Evolutionary conservation across 768 basidiomycete species (phyloP).

Genomic region (Suillus discolor): DNA sequence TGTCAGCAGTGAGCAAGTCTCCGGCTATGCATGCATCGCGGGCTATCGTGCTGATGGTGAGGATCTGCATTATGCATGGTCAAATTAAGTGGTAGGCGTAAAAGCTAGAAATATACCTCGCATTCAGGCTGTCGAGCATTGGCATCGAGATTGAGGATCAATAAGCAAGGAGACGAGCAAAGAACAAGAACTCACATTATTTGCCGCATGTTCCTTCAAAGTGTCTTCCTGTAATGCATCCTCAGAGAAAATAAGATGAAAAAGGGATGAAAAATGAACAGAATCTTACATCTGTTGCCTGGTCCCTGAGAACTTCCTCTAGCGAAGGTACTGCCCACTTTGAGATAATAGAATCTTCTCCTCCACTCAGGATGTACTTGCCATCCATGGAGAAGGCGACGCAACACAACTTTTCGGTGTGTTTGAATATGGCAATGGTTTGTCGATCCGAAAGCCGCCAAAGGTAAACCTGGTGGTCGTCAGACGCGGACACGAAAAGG

Average conservation of each 20-base stretch:
- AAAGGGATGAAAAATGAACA: not conserved
- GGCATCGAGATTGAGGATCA: not conserved
- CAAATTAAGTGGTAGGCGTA: not conserved
- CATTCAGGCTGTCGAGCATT: not conserved
- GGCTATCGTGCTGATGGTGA: not conserved
- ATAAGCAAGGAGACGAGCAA: not conserved
- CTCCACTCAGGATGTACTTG: not conserved
- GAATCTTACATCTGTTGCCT: not conserved
- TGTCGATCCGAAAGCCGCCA: not conserved
- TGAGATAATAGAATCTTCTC: not conserved
- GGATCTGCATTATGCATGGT: not conserved
- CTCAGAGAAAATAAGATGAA: not conserved
- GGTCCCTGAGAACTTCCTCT: not conserved
- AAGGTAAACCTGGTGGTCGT: not conserved
- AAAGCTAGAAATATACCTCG: not conserved
- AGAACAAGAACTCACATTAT: not conserved
- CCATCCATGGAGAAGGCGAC: not conserved
- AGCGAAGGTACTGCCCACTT: not conserved
- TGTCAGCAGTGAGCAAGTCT: not conserved
- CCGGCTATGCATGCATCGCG: not conserved
- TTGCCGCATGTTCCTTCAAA: not conserved
- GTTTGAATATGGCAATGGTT: not conserved
- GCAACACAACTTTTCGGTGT: accelerated
- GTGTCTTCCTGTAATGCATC: too few relatives aligned
- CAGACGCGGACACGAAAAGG: not conserved